These are phyloP conservation scores for Colletotrichum trifolii DNA, from an alignment of 2,329 filamentous ascomycete species.

Conservation along the genomic window DNA sequence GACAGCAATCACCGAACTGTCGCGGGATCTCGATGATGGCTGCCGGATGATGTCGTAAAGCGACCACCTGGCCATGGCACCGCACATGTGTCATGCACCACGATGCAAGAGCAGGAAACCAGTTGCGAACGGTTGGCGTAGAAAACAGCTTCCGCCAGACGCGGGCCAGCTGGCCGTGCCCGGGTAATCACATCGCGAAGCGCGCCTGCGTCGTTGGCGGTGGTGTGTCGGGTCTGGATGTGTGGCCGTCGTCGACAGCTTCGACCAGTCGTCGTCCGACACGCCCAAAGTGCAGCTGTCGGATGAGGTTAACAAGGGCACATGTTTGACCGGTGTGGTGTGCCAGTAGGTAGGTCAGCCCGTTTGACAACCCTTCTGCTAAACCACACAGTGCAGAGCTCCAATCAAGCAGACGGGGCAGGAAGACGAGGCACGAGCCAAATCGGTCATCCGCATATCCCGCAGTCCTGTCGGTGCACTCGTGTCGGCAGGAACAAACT, in stretches of 20 bases:
- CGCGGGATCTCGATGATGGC: constrained; percentile 16
- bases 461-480: too few species aligned
- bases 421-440: too few species aligned
- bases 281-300: constrained; percentile 18
- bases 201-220: constrained; percentile 9
- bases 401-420: too few species aligned
- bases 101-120: constrained; percentile 28
- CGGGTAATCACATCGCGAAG: constrained; percentile 22
- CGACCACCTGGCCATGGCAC: constrained; percentile 19
- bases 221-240: constrained; percentile 5
- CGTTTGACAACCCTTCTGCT: too few species aligned
- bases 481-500: too few species aligned
- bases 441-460: too few species aligned
- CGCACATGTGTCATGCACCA: constrained; percentile 35
- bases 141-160: constrained; percentile 23
- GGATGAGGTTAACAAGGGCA: constrained; percentile 13
- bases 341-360: constrained; percentile 24
- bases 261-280: constrained; percentile 25
- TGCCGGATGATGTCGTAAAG: constrained; percentile 16
- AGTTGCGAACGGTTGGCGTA: constrained; percentile 31
- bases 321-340: not conserved
- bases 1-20: not conserved
- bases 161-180: constrained; percentile 12
- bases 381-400: too few species aligned
- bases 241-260: constrained; percentile 7